Conservation (phyloP, 2,329 filamentous ascomycete genomes). For the Pseudopyricularia javanii region DNA sequence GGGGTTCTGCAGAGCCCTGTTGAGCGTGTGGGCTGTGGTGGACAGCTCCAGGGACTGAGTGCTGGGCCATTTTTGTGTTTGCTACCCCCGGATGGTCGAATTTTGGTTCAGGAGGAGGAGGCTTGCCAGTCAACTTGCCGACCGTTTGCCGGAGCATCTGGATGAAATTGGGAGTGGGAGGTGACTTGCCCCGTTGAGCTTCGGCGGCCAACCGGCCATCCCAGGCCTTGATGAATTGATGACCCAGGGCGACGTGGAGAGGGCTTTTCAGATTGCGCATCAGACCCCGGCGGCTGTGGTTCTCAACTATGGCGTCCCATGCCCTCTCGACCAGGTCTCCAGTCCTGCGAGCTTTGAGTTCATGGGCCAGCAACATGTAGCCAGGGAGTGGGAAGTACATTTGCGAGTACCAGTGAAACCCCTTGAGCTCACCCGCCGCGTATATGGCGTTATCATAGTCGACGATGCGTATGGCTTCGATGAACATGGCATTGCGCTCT, state of each 20-base stretch:
- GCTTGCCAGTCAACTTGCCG: conserved; percentile 9
- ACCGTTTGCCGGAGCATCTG: conserved; percentile 30
- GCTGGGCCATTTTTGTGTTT: conserved; percentile 13
- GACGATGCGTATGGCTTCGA: conserved; percentile 43
- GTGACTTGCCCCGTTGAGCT: conserved; percentile 26
- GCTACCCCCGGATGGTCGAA: conserved; percentile 6
- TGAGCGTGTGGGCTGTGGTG: conserved; percentile 23
- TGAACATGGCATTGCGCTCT: conserved; percentile 39
- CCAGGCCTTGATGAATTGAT: conserved; percentile 51
- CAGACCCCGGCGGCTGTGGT: conserved; percentile 39
- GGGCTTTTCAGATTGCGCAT: conserved; percentile 38
- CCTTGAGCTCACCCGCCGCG: conserved; percentile 32
- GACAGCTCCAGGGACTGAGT: conserved; percentile 13
- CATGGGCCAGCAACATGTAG: conserved; percentile 46
- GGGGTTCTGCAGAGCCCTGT: conserved; percentile 35
- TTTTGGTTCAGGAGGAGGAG: conserved; percentile 2
- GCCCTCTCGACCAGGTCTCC: conserved; percentile 46
- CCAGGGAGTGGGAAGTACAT: conserved; percentile 49
- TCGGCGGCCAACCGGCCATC: conserved; percentile 39
- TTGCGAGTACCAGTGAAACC: conserved; percentile 46
- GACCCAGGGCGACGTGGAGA: conserved; percentile 44
- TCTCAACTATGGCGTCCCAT: conserved; percentile 43
- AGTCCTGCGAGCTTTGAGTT: conserved; percentile 36
- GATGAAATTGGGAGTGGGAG: conserved; percentile 33
- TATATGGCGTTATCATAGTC: conserved; percentile 48